Base-by-base conservation (phyloP, 768 basidiomycete genomes). In the Hypsizygus marmoreus region DNA sequence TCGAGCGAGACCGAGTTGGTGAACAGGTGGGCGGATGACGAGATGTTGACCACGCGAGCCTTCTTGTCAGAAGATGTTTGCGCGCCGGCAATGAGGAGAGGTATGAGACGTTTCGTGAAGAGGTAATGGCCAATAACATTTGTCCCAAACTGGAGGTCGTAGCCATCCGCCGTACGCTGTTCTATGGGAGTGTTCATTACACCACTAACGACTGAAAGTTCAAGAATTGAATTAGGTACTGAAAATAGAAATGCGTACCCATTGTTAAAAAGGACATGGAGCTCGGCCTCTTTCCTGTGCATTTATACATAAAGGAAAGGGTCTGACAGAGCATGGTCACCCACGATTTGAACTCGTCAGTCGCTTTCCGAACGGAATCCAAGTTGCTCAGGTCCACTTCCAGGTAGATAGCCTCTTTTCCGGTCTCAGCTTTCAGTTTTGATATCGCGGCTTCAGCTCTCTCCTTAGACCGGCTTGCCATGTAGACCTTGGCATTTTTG, bases 121-220 rank as follows among this genome's bases (percentile, higher is more conserved):
- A 73, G n/a, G 22, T 23, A 43, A 61, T 17, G 44, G 73, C 79
- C 79, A 6, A 81, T 50, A 22, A 78, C 76, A 50, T 82, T 82
- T 2, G 74, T 77, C 10, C 77, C 81, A 43, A 81, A 84, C 41
- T 77, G 74, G n/a, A 77, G 55, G 52, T 82, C 81, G 44, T 76
- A 80, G 5, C 78, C 78, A 19, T 77, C 70, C 11, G 50, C 62
- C 0, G 77, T 82, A n/a, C n/a, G n/a, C n/a, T n/a, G n/a, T n/a
- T n/a, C n/a, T n/a, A 40, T 19, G 72, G n/a, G n/a, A n/a, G n/a
- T n/a, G n/a, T n/a, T n/a, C n/a, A n/a, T n/a, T n/a, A n/a, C n/a
- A n/a, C n/a, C n/a, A n/a, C n/a, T n/a, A n/a, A n/a, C n/a, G n/a
- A n/a, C n/a, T n/a, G n/a, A n/a, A n/a, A n/a, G n/a, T n/a, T n/a